Conservation (phyloP, 1,139 yeast species). For the Geotrichum histeridarum region DNA sequence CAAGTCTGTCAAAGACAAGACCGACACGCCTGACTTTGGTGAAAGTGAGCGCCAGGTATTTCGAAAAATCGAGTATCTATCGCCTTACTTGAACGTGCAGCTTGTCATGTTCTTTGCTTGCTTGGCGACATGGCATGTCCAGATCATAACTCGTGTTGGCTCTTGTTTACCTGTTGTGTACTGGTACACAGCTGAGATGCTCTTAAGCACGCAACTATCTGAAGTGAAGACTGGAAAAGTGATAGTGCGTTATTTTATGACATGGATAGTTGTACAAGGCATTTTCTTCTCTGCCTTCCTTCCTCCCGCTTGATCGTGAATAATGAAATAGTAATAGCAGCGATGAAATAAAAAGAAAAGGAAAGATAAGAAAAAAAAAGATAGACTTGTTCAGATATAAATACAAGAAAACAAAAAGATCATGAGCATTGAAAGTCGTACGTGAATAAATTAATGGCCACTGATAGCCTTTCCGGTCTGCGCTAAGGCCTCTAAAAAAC, state of each 20-base stretch:
- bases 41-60: neutral
- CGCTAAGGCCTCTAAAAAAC: conserved; percentile 21
- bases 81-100: conserved; percentile 15
- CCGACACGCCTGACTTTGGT: neutral
- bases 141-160: conserved; percentile 67
- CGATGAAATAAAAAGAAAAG: neutral
- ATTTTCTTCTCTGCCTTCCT: conserved; percentile 40
- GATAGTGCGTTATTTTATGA: conserved; percentile 31
- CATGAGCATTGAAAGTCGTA: too few species aligned
- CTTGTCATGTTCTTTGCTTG: conserved; percentile 48
- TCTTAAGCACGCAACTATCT: conserved; percentile 22
- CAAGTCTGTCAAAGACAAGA: neutral
- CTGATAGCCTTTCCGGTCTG: conserved; percentile 24
- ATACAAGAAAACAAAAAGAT: too few species aligned
- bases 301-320: conserved; percentile 43
- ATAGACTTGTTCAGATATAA: too few species aligned
- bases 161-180: conserved; percentile 69
- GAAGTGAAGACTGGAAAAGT: conserved; percentile 24
- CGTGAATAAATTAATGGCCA: conserved; percentile 15
- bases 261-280: conserved; percentile 40
- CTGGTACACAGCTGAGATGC: conserved; percentile 58
- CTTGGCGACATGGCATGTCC: conserved; percentile 70
- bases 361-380: neutral
- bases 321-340: neutral
- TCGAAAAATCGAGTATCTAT: neutral